These are phyloP conservation scores for Metschnikowia bowlesiae DNA, from an alignment of 805 yeast genomes.

Conservation along the genomic window DNA sequence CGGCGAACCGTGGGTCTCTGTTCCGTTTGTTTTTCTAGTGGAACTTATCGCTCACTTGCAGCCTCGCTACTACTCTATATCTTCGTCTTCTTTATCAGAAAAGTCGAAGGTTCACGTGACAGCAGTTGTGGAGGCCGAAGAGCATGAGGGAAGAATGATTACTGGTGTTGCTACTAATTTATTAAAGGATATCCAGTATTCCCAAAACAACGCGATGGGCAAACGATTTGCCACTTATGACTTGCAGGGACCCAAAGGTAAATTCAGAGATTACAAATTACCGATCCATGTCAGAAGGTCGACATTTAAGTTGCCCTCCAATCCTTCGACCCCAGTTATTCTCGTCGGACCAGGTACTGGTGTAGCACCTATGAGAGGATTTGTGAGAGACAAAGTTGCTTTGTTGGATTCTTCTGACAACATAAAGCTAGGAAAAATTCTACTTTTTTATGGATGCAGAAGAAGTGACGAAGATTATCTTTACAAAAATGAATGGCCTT, in stretches of 20 bases:
- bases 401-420: slow-evolving; percentile 28
- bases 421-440: slow-evolving; percentile 55
- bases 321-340: slow-evolving; percentile 77
- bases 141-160: slow-evolving; percentile 30
- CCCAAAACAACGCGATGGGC: slow-evolving; percentile 41
- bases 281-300: slow-evolving; percentile 95
- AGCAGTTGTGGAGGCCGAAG: slow-evolving; percentile 80
- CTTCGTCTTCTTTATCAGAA: slow-evolving; percentile 79
- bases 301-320: slow-evolving; percentile 87
- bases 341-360: slow-evolving; percentile 99
- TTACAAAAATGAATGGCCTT: slow-evolving; percentile 87
- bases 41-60: slow-evolving; percentile 79
- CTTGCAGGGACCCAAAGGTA: slow-evolving; percentile 77
- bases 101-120: slow-evolving; percentile 76
- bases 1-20: slow-evolving; percentile 63
- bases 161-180: slow-evolving; percentile 92
- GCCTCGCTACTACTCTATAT: slow-evolving; percentile 94
- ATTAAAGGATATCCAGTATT: slow-evolving; percentile 63
- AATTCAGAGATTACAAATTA: slow-evolving; percentile 50
- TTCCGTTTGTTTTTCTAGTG: slow-evolving; percentile 80
- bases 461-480: slow-evolving; percentile 72
- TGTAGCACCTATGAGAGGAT: slow-evolving; percentile 97
- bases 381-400: slow-evolving; percentile 80
- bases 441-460: slow-evolving; percentile 88
- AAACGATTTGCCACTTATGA: slow-evolving; percentile 57